These are phyloP conservation scores for Pleurotus citrinopileatus DNA, from an alignment of 768 basidiomycete genomes.

Conservation along the genomic window DNA sequence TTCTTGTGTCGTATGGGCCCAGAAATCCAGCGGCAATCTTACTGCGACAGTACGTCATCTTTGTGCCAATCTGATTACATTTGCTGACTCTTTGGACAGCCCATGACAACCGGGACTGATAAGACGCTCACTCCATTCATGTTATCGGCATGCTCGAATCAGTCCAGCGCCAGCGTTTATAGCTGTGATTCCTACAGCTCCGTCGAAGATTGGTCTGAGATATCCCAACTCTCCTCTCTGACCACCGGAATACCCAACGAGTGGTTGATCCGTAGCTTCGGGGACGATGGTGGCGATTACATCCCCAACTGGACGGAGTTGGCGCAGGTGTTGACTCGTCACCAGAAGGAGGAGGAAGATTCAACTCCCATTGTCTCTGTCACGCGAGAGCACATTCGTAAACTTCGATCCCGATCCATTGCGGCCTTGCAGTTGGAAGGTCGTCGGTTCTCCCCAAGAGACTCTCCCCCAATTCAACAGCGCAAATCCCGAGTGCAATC, in stretches of 20 bases:
- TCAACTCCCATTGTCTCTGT: background rate
- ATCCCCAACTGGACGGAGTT: background rate
- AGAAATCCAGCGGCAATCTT: background rate
- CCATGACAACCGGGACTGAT: background rate
- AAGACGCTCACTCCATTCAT: slow-evolving; percentile 7
- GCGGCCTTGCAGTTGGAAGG: slow-evolving; percentile 1
- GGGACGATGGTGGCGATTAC: background rate
- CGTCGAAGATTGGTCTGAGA: slow-evolving; percentile 8
- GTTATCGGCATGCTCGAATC: background rate
- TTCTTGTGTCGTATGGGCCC: background rate
- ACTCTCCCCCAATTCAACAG: background rate
- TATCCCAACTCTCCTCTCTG: slow-evolving; percentile 1
- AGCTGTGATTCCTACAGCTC: slow-evolving; percentile 4
- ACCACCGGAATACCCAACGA: background rate
- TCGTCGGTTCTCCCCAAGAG: background rate
- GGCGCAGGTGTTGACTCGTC: background rate
- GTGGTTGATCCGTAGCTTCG: background rate
- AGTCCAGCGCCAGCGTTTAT: slow-evolving; percentile 6
- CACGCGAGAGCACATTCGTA: background rate
- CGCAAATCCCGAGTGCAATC: background rate
- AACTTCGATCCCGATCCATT: slow-evolving; percentile 4
- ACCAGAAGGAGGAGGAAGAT: background rate
- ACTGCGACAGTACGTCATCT: background rate
- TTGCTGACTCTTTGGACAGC: background rate
- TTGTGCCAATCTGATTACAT: background rate